Percentiles rank a stretch among this genome's conserved stretches.
phyloP scores from a whole-genome alignment of 2,329 filamentous ascomycete species.

The Aspergillus ruber region DNA sequence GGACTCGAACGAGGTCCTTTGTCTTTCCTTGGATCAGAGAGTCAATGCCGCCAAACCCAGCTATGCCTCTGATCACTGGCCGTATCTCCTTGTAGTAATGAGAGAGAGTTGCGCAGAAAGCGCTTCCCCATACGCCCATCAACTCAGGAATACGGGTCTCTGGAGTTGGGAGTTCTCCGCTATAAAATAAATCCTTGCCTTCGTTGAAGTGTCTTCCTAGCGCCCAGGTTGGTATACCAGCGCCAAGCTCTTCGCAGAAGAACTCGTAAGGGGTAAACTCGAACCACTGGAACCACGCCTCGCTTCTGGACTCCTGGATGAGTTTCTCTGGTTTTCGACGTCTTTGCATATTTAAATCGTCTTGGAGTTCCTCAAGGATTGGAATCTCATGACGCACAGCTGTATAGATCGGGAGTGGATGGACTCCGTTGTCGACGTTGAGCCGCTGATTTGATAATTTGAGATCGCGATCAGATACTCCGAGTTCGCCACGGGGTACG shows the following conservation, averaged over 20 bases:
- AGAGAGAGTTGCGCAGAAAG: constrained; percentile 89
- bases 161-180: constrained; percentile 65
- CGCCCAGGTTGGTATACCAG: constrained; percentile 92
- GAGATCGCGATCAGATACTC: constrained; percentile 69
- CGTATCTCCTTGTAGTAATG: constrained; percentile 94
- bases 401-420: constrained; percentile 91
- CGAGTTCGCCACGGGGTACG: constrained; percentile 77
- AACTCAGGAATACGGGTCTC: constrained; percentile 78
- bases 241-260: constrained; percentile 85
- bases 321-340: constrained; percentile 27
- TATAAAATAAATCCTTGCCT: constrained; percentile 59
- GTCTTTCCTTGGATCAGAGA: constrained; percentile 75
- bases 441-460: constrained; percentile 83
- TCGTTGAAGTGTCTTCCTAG: constrained; percentile 74
- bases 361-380: constrained; percentile 39
- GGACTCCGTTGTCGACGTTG: constrained; percentile 68
- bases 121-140: constrained; percentile 92
- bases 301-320: constrained; percentile 47
- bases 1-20: constrained; percentile 80
- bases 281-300: constrained; percentile 97
- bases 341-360: constrained; percentile 17
- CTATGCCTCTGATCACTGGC: constrained; percentile 69
- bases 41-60: constrained; percentile 71
- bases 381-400: constrained; percentile 95
- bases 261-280: constrained; percentile 93